Percentiles rank a stretch among this genome's conserved stretches.
Evolutionary conservation across 345 rosid genomes (phyloP).

Genomic region (Bruguiera sexangula): DNA sequence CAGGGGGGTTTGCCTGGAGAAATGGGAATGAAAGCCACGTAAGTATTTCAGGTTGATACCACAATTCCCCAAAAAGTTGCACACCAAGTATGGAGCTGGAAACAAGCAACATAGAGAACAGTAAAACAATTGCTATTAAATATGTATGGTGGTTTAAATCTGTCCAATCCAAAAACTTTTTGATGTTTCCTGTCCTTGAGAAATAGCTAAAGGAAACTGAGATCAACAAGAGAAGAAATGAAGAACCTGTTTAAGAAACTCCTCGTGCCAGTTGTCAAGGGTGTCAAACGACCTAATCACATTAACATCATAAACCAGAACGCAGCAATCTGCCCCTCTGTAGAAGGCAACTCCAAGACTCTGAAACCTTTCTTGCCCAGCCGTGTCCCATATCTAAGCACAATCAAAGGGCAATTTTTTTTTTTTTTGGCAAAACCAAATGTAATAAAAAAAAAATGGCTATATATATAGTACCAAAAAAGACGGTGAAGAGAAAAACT

Average conservation of each 20-base stretch:
- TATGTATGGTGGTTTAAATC: not conserved
- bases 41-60: slow-evolving; percentile 4
- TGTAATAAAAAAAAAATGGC: no score
- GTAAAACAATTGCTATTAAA: not conserved
- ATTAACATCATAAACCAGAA: slow-evolving; percentile 87
- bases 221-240: not conserved
- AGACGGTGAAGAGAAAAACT: not conserved
- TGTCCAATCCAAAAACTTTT: not conserved
- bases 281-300: slow-evolving; percentile 82
- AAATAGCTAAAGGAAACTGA: not conserved
- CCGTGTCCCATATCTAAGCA: slow-evolving; percentile 94
- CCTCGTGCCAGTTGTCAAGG: slow-evolving; percentile 95
- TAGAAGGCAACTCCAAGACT: slow-evolving; percentile 97
- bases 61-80: not conserved
- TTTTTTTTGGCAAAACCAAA: no score
- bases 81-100: slow-evolving; percentile 1
- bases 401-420: not conserved
- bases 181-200: no score
- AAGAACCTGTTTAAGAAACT: slow-evolving; percentile 92
- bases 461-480: not conserved
- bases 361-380: slow-evolving; percentile 96
- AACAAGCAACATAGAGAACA: not conserved
- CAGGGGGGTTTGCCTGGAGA: slow-evolving; percentile 76
- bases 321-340: slow-evolving; percentile 97
- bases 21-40: slow-evolving; percentile 18